These are phyloP conservation scores for Stachybotrys chartarum DNA, from an alignment of 2,329 filamentous ascomycete species.

Conservation along the genomic window DNA sequence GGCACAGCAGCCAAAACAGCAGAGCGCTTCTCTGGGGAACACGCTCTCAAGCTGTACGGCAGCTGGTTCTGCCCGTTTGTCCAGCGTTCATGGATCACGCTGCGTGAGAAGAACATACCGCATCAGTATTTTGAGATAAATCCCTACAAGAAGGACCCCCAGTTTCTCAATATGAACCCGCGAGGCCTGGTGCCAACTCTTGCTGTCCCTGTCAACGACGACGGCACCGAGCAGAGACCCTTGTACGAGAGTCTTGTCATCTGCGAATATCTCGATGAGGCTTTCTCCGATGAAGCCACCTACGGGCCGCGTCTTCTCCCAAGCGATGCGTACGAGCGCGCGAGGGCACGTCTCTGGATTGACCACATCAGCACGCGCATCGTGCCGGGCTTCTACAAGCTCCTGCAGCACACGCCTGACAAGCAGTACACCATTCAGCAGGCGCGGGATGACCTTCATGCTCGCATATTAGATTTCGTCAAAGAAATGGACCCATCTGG, in stretches of 20 bases:
- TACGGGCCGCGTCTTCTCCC: slow-evolving; percentile 49
- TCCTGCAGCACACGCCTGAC: slow-evolving; percentile 46
- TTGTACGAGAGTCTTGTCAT: slow-evolving; percentile 69
- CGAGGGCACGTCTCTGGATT: slow-evolving; percentile 63
- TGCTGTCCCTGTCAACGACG: slow-evolving; percentile 30
- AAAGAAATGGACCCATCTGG: slow-evolving; percentile 48
- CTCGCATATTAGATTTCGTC: slow-evolving; percentile 51
- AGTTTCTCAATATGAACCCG: slow-evolving; percentile 65
- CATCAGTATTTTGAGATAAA: slow-evolving; percentile 76
- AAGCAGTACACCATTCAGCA: slow-evolving; percentile 43
- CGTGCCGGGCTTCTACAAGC: slow-evolving; percentile 61
- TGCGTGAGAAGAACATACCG: slow-evolving; percentile 65
- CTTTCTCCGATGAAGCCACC: slow-evolving; percentile 40
- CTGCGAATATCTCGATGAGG: slow-evolving; percentile 70
- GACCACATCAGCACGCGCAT: slow-evolving; percentile 63
- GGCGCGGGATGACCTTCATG: slow-evolving; percentile 50
- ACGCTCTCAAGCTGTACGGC: slow-evolving; percentile 59
- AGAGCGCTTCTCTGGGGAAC: slow-evolving; percentile 34
- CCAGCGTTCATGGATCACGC: slow-evolving; percentile 65
- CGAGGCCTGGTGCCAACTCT: slow-evolving; percentile 70
- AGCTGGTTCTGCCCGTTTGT: slow-evolving; percentile 70
- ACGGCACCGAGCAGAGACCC: slow-evolving; percentile 38
- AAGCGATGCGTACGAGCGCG: slow-evolving; percentile 54
- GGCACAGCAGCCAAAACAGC: slow-evolving; percentile 43
- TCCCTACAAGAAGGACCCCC: slow-evolving; percentile 65